A percentile compares a stretch with the other conserved stretches of the same genome.
Evolutionary conservation across 768 basidiomycete genomes (phyloP).

Genomic region (Suillus lakei): DNA sequence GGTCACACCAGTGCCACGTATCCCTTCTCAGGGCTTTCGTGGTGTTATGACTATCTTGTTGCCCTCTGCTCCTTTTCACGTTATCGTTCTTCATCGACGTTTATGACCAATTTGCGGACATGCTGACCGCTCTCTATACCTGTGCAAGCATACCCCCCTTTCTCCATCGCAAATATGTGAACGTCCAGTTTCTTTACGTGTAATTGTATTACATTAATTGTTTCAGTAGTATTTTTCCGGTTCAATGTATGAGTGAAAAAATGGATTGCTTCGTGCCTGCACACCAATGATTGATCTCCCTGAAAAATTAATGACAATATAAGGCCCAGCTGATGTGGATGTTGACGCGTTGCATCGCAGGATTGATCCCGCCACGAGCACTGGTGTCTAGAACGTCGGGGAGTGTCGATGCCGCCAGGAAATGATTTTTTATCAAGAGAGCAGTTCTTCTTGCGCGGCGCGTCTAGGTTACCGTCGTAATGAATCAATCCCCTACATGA

Average conservation of each 20-base stretch:
- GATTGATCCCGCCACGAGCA: neutral
- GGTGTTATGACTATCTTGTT: neutral
- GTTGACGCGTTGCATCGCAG: neutral
- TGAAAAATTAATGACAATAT: neutral
- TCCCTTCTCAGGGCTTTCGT: neutral
- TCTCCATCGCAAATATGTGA: neutral
- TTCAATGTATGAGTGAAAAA: neutral
- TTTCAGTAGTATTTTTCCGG: neutral
- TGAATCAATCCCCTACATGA: neutral
- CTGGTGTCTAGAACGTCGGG: neutral
- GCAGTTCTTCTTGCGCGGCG: neutral
- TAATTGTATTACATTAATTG: neutral
- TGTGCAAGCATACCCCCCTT: conserved; percentile 6
- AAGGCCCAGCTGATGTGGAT: neutral
- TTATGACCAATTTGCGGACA: conserved; percentile 3
- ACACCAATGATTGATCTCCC: neutral
- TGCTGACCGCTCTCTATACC: conserved; percentile 10
- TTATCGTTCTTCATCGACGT: neutral
- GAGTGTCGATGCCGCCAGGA: neutral
- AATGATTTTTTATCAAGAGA: neutral
- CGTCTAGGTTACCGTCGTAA: neutral
- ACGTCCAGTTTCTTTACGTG: neutral
- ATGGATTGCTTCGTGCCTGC: neutral
- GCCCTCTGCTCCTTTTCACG: neutral
- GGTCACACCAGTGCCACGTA: conserved; percentile 7